Evolutionary conservation across 192 early-diverging fungal genomes (phyloP), one percentile per base, ranked within the genome.

Genomic region (Backusella circina): DNA sequence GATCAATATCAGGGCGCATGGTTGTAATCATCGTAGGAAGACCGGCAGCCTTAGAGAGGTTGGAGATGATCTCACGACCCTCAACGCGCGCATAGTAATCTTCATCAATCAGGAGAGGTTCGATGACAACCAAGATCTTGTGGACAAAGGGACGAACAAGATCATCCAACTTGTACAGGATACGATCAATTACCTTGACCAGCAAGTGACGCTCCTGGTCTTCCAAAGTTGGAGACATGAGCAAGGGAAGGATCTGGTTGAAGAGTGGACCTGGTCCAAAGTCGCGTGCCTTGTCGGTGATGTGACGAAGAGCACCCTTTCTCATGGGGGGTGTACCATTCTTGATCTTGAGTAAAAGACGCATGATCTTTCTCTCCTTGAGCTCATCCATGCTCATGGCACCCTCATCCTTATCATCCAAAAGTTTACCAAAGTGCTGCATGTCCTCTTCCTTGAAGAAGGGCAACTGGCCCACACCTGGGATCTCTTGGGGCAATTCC

Each of bases 1-100:
- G 95, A 81, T 99, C 97, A 76, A 99, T 97, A 82, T 98, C 97
- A 5, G 97, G 97, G n/a, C 97, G 93, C 98, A 99, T 96, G 10
- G 95, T 96, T 28, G 97, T 91, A 74, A 99, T 97, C 98, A 99
- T 99, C 35, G 96, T 95, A 5, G 96, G 92, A 64, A 99, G 85
- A 54, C 98, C 98, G 0, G 96, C 98, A 5, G 98, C 98, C 79
- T 99, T 99, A 79, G 91, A 92, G 47, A 99, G 86, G 84, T 99
- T 99, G 80, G 91, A 93, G 81, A 99, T 98, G 80, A 99, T 97
- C 78, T 99, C 97, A 69, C 97, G 92, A 47, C 95, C 97, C 87
- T 99, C 98, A 7, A 94, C 92, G 77, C 97, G 91, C 30, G 97
- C 96, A 80, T 97, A 99, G 75, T 98, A 97, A 84, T 99, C 97